Base-by-base conservation (phyloP, 208 protist genomes). In the Leishmania martiniquensis region DNA sequence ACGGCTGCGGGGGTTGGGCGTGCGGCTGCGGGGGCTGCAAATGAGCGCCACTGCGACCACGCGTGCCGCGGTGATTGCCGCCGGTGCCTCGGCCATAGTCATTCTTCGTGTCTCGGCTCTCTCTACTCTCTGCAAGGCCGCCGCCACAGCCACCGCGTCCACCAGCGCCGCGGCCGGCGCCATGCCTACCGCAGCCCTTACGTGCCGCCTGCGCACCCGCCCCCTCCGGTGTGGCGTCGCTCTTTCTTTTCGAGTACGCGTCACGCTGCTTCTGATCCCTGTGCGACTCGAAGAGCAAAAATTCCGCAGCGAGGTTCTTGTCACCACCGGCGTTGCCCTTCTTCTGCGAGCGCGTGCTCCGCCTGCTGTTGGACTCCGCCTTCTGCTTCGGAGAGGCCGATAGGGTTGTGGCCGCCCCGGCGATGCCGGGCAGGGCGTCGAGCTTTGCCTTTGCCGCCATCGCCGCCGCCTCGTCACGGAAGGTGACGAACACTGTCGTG, bases 401-500 rank as follows among this genome's bases (percentile, higher is more conserved):
- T 13, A 60, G 15, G 4, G 42, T 37, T 6, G 72, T 67, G 42
- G 66, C 72, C 54, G 84, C 81, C 22, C 45, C 82, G 10, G 82
- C 85, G 39, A 95, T 81, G 37, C 85, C 88, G 25, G 87, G 82
- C 63, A 95, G 86, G 4, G 72, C 82, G 4, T n/a, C 42, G 51
- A 95, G 69, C 69, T 89, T 89, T 20, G 71, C 75, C 68, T 44
- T 69, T 29, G 82, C 82, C 17, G 69, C 74, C 74, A 77, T 85
- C 20, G 82, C 85, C 0, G 85, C 77, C 39, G 86, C 83, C 44
- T 89, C 87, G 73, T 84, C 76, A 29, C 57, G 67, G 72, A 94
- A 95, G 22, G 87, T 97, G 65, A 97, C 87, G 68, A 96, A 95
- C 0, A 97, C 93, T 4, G 85, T 95, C 20, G 93, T 97, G 51